Evolutionary conservation across 768 basidiomycete genomes (phyloP).

Genomic region (Suillus discolor): DNA sequence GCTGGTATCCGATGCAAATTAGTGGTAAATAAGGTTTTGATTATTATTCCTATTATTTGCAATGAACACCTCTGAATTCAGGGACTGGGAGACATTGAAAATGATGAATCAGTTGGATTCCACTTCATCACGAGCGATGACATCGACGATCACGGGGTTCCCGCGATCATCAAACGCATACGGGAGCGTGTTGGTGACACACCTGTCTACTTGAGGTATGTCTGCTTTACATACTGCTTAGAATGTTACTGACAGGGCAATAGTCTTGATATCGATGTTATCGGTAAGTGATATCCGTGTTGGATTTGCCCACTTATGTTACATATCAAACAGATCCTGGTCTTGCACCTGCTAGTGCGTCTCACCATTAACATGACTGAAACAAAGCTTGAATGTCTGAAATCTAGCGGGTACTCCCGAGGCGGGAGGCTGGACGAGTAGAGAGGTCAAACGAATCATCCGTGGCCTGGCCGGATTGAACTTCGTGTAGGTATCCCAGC

Average conservation of each 20-base stretch:
- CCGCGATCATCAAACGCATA: constrained; percentile 71
- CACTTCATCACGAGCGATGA: constrained; percentile 79
- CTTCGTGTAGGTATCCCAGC: constrained; percentile 59
- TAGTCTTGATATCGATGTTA: constrained; percentile 81
- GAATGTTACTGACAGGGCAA: background rate
- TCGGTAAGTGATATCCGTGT: constrained; percentile 46
- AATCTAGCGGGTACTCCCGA: constrained; percentile 78
- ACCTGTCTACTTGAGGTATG: constrained; percentile 75
- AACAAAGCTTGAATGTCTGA: background rate
- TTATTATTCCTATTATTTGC: background rate
- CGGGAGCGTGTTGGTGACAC: constrained; percentile 68
- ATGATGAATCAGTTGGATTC: constrained; percentile 77
- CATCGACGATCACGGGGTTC: constrained; percentile 77
- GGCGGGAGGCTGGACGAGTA: constrained; percentile 81
- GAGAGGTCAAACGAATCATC: constrained; percentile 80
- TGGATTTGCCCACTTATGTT: background rate
- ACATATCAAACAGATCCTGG: constrained; percentile 57
- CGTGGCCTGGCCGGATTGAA: constrained; percentile 80
- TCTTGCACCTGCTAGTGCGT: constrained; percentile 76
- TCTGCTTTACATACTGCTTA: background rate
- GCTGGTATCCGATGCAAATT: constrained; percentile 86
- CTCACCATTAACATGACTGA: background rate
- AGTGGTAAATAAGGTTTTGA: constrained; percentile 35
- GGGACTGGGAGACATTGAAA: constrained; percentile 43
- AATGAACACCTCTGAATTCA: constrained; percentile 5